Percentiles rank a stretch among this genome's conserved stretches.
Conservation (phyloP, 2,329 filamentous ascomycete species). For the Blumeria hordei region DNA sequence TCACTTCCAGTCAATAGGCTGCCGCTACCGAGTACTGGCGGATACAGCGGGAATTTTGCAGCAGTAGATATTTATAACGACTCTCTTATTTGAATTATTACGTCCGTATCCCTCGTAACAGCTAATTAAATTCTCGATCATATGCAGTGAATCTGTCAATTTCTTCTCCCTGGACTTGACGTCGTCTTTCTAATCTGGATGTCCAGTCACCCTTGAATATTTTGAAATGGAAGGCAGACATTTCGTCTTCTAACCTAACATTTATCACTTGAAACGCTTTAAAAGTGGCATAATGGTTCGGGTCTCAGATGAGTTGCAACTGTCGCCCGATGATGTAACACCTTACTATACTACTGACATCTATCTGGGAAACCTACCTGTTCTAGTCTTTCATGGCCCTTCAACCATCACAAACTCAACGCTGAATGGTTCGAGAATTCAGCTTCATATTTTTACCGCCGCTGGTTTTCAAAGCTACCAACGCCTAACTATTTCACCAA, state of each 20-base stretch:
- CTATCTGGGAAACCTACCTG: constrained; percentile 52
- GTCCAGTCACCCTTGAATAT: constrained; percentile 4
- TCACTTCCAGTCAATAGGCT: too few species aligned
- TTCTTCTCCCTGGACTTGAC: not conserved
- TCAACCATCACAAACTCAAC: constrained; percentile 74
- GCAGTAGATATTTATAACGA: too few species aligned
- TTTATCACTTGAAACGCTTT: constrained; percentile 1
- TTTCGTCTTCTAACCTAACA: constrained; percentile 7
- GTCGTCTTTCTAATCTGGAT: constrained; percentile 1
- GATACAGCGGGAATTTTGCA: too few species aligned
- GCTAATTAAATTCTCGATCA: too few species aligned
- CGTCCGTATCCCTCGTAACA: too few species aligned
- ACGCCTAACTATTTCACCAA: constrained; percentile 79
- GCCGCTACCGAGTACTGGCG: too few species aligned
- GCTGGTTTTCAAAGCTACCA: constrained; percentile 78
- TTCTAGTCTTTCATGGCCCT: constrained; percentile 79
- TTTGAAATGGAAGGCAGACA: constrained; percentile 10
- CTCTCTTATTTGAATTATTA: too few species aligned
- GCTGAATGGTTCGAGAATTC: constrained; percentile 75
- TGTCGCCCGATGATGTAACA: constrained; percentile 58
- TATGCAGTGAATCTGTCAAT: too few species aligned
- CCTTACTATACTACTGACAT: constrained; percentile 81
- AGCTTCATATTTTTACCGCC: constrained; percentile 75
- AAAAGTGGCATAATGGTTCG: constrained; percentile 47
- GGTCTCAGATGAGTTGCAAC: constrained; percentile 49